Conservation (phyloP, 148 eudicot genomes). For the Diospyros lotus region DNA sequence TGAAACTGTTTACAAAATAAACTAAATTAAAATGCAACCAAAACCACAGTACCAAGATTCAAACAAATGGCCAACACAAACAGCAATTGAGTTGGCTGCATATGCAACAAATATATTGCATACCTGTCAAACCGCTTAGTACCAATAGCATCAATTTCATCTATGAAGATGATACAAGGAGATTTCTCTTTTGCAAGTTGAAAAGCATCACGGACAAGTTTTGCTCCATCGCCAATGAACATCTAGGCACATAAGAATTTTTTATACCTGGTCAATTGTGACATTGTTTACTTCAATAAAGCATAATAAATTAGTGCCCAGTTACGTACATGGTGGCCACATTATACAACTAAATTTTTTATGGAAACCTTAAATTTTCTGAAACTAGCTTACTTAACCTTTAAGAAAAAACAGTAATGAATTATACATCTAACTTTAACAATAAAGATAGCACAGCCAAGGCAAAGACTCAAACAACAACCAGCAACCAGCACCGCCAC, state of each 20-base stretch:
- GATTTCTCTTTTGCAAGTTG: conserved; percentile 96
- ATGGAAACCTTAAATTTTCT: too few relatives aligned
- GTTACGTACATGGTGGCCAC: neutral
- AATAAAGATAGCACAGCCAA: neutral
- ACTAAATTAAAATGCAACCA: neutral
- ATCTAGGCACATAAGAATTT: conserved; percentile 38
- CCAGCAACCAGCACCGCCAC: too few relatives aligned
- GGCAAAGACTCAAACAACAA: neutral
- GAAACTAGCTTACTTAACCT: neutral
- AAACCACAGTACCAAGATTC: neutral
- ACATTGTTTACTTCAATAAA: neutral
- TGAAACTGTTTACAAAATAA: neutral
- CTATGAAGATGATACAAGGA: conserved; percentile 94
- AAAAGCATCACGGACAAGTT: conserved; percentile 97
- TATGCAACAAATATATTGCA: neutral
- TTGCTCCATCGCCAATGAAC: conserved; percentile 98
- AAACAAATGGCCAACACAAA: neutral
- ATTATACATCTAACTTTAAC: neutral
- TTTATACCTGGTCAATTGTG: neutral
- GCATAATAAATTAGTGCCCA: neutral
- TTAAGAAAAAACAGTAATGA: neutral
- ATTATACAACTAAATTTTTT: neutral
- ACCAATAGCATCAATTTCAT: conserved; percentile 98
- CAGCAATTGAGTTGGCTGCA: neutral
- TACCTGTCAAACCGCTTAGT: conserved; percentile 97